Evolutionary conservation across 2,329 filamentous ascomycete species (phyloP).

Genomic region (Hymenoscyphus albidus): DNA sequence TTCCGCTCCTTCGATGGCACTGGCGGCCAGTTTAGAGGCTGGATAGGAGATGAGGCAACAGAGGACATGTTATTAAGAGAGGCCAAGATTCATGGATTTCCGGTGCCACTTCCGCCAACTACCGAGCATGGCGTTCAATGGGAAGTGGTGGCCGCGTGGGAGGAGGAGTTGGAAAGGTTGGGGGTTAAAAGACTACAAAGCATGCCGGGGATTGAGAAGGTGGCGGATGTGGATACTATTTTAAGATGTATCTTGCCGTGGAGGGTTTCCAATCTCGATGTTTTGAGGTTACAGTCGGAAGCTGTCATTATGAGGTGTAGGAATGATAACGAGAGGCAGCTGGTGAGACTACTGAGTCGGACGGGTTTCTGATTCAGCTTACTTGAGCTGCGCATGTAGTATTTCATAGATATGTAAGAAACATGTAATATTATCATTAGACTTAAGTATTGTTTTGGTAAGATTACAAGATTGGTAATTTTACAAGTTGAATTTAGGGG

Average conservation of each 20-base stretch:
- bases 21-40: slow-evolving; percentile 29
- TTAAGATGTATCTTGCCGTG: background rate
- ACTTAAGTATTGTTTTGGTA: no score
- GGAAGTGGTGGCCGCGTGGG: slow-evolving; percentile 1
- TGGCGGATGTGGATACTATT: background rate
- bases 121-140: slow-evolving; percentile 3
- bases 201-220: slow-evolving; percentile 2
- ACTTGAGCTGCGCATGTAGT: no score
- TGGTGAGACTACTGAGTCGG: background rate
- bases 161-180: slow-evolving; percentile 6
- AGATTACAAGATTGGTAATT: no score
- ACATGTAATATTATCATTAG: no score
- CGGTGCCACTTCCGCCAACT: slow-evolving; percentile 9
- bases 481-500: no score
- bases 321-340: slow-evolving; percentile 4
- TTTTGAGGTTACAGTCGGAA: slow-evolving; percentile 5
- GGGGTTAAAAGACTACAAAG: background rate
- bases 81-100: slow-evolving; percentile 31
- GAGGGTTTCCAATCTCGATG: slow-evolving; percentile 4
- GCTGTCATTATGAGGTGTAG: slow-evolving; percentile 4
- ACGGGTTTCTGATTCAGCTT: background rate
- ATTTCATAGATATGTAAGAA: no score
- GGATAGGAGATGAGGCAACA: slow-evolving; percentile 22
- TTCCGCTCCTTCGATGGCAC: slow-evolving; percentile 27
- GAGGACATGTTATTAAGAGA: slow-evolving; percentile 24